Conservation (phyloP, 2,329 filamentous ascomycete genomes). For the Hymenoscyphus salicellus region DNA sequence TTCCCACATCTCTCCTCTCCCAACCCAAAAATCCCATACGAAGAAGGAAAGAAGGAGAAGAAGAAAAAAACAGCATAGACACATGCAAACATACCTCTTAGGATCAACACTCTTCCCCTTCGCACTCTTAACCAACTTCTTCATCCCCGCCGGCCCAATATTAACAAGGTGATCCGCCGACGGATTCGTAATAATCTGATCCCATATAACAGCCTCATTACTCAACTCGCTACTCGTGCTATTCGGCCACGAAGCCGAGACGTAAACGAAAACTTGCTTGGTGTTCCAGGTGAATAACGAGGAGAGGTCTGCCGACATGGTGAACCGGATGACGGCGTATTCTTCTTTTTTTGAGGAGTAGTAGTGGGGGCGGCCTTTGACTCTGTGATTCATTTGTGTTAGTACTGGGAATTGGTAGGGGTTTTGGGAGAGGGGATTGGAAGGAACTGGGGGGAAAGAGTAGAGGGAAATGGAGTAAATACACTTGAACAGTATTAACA, state of each 20-base stretch:
- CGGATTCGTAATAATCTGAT: slow-evolving; percentile 80
- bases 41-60: not conserved
- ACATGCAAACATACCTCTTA: slow-evolving; percentile 31
- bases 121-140: slow-evolving; percentile 59
- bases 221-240: slow-evolving; percentile 30
- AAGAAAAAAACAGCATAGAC: too few relatives aligned
- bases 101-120: slow-evolving; percentile 58
- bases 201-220: slow-evolving; percentile 89
- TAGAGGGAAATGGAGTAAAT: slow-evolving; percentile 36
- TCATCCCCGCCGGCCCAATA: slow-evolving; percentile 56
- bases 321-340: slow-evolving; percentile 92
- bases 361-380: slow-evolving; percentile 92
- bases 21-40: slow-evolving; percentile 4
- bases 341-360: slow-evolving; percentile 91
- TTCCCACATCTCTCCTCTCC: not conserved
- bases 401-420: not conserved
- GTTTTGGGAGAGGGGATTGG: not conserved
- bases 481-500: slow-evolving; percentile 83
- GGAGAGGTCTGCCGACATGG: slow-evolving; percentile 84
- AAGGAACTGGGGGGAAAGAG: not conserved
- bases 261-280: slow-evolving; percentile 95
- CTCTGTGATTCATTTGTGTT: slow-evolving; percentile 47
- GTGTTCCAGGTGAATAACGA: slow-evolving; percentile 99
- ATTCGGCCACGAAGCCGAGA: slow-evolving; percentile 71
- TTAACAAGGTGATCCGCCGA: slow-evolving; percentile 62